Conservation (phyloP, 345 rosid species). For the Corchorus capsularis region DNA sequence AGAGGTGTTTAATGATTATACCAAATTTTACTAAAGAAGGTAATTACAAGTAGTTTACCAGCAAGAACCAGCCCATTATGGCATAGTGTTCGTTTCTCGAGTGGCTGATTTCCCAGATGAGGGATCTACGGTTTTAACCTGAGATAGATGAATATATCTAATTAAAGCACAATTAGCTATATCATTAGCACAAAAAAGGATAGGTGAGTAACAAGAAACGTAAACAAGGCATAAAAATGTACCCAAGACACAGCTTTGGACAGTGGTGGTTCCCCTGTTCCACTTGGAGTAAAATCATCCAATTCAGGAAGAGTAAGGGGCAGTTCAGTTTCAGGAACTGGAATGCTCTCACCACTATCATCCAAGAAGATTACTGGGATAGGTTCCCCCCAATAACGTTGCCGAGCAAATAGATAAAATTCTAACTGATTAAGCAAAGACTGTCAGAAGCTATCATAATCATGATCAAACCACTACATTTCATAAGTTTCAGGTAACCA, state of each 20-base stretch:
- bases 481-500: slow-evolving; percentile 2
- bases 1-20: slow-evolving; percentile 7
- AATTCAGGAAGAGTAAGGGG: slow-evolving; percentile 88
- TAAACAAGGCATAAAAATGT: slow-evolving; percentile 18
- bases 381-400: slow-evolving; percentile 99
- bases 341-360: slow-evolving; percentile 64
- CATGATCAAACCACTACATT: slow-evolving; percentile 1
- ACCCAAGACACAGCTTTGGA: slow-evolving; percentile 89
- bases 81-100: slow-evolving; percentile 99
- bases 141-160: slow-evolving; percentile 24
- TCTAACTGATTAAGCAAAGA: slow-evolving; percentile 6
- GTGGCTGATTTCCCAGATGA: slow-evolving; percentile 70
- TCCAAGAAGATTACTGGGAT: slow-evolving; percentile 79
- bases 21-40: background rate
- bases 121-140: slow-evolving; percentile 68
- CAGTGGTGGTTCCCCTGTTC: slow-evolving; percentile 93
- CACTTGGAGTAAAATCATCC: slow-evolving; percentile 90
- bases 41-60: slow-evolving; percentile 48
- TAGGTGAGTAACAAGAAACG: background rate
- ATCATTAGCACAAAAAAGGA: background rate
- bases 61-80: slow-evolving; percentile 99
- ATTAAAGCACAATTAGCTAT: background rate
- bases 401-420: slow-evolving; percentile 62
- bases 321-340: slow-evolving; percentile 69
- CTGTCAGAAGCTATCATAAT: slow-evolving; percentile 4